Base-by-base conservation (phyloP, 371 early-diverging fungal genomes). In the Saksenaea oblongispora region DNA sequence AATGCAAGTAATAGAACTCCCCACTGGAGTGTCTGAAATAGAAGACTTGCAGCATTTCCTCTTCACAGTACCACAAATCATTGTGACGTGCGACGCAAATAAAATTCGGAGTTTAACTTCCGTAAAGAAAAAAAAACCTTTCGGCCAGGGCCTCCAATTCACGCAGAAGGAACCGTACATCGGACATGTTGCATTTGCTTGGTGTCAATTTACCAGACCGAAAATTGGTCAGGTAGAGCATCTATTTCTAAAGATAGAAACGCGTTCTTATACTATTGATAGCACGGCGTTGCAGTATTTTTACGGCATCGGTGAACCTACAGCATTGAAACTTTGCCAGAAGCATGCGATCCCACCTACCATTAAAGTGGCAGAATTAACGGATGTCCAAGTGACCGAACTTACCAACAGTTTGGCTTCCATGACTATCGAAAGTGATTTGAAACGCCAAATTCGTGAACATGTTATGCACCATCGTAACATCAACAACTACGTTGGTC, bases 181-280 rank as follows among this genome's bases (percentile, higher is more conserved):
- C 34, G 41, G 69, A 37, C 56, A 93, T 95, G 95, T 74, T 95
- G 63, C 93, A 93, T 75, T 78, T 96, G 66, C 89, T 96, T 61
- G 96, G 96, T 71, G 94, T 95, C 64, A 95, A 94, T 80, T 83
- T 96, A 55, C 97, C 97, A 11, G 97, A 96, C 79, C 83, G 89
- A 62, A 95, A 95, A 79, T 64, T 89, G 36, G 91, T 94, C n/a
- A 74, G 79, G 88, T 83, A 73, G 37, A 34, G 35, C 15, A 10
- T 17, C 18, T 44, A 3, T 53, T 28, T 44, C 55, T 34, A 24
- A 54, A 31, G 26, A 56, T 53, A 62, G 41, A 51, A 24, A 26
- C 53, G 55, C 59, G 9, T 56, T 36, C 13, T 17, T 27, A 24
- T 22, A n/a, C 14, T 35, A 56, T 2, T 18, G 17, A 56, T 39